Conservation (phyloP, 768 basidiomycete genomes). For the Collybia sordida region DNA sequence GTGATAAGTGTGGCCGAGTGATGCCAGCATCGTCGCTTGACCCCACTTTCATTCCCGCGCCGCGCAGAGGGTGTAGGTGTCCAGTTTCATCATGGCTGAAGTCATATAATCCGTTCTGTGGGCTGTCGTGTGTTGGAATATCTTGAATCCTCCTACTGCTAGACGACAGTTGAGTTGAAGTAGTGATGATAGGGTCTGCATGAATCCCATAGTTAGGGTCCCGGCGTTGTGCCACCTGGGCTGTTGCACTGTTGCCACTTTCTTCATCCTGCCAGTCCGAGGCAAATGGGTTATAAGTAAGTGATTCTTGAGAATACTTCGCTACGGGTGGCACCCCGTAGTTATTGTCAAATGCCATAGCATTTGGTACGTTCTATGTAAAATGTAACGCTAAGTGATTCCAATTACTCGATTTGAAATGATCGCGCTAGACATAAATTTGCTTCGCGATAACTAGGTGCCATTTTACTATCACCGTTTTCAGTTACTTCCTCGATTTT, state of each 20-base stretch:
- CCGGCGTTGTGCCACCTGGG: neutral
- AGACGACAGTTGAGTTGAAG: too few species aligned
- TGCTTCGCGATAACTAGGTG: too few species aligned
- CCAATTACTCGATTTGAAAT: too few species aligned
- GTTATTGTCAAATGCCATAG: slow-evolving; percentile 13
- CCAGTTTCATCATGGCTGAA: slow-evolving; percentile 3
- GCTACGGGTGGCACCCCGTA: slow-evolving; percentile 9
- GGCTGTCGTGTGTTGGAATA: slow-evolving; percentile 14
- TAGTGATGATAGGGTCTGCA: too few species aligned
- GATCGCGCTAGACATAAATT: slow-evolving; percentile 3
- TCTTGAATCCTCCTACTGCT: neutral
- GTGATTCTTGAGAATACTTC: slow-evolving; percentile 8
- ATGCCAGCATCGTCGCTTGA: slow-evolving; percentile 22
- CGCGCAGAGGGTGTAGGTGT: slow-evolving; percentile 24
- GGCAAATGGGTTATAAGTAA: slow-evolving; percentile 11
- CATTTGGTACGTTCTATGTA: slow-evolving; percentile 7
- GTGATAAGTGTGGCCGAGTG: slow-evolving; percentile 25
- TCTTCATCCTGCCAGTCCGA: slow-evolving; percentile 3
- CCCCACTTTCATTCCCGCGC: slow-evolving; percentile 20
- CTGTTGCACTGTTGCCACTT: neutral
- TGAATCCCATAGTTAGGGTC: too few species aligned
- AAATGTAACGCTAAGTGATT: too few species aligned
- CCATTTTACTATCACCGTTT: neutral
- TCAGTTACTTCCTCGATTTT: slow-evolving; percentile 9
- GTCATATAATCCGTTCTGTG: slow-evolving; percentile 21